Evolutionary conservation across 306 rosid genomes (phyloP).

Genomic region (Castanea crenata): DNA sequence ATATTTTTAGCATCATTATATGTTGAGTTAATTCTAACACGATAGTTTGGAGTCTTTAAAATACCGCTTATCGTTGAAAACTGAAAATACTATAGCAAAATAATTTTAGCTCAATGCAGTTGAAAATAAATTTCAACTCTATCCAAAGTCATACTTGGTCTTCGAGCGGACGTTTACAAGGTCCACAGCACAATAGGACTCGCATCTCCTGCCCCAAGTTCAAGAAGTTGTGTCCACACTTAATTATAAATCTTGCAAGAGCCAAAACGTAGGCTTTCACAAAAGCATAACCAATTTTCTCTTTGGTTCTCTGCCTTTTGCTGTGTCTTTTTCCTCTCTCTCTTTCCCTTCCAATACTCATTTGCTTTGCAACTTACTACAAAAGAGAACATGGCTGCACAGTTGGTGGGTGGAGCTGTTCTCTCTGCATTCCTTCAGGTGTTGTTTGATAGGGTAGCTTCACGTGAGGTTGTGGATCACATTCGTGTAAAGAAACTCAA

Average conservation of each 20-base stretch:
- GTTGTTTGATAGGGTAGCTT: conserved; percentile 20
- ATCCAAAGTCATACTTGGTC: no score
- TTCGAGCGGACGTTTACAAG: no score
- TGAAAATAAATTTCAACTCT: no score
- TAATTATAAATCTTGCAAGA: neutral
- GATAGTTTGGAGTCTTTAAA: no score
- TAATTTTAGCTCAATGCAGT: no score
- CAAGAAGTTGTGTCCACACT: no score
- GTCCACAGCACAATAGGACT: no score
- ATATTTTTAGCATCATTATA: no score
- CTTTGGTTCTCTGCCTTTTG: neutral
- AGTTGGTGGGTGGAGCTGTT: conserved; percentile 45
- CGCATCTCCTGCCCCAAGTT: no score
- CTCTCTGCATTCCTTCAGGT: conserved; percentile 36
- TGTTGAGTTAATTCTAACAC: no score
- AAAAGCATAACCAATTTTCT: neutral
- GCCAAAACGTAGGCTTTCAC: neutral
- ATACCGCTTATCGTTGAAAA: no score
- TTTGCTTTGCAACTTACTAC: neutral
- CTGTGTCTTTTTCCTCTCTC: neutral
- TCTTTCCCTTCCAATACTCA: neutral
- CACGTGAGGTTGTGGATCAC: conserved; percentile 28
- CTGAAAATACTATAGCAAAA: no score
- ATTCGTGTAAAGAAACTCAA: conserved; percentile 17
- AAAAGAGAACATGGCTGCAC: conserved; percentile 26